Evolutionary conservation across 2,329 filamentous ascomycete species (phyloP).

Genomic region (Penicillium sp.): DNA sequence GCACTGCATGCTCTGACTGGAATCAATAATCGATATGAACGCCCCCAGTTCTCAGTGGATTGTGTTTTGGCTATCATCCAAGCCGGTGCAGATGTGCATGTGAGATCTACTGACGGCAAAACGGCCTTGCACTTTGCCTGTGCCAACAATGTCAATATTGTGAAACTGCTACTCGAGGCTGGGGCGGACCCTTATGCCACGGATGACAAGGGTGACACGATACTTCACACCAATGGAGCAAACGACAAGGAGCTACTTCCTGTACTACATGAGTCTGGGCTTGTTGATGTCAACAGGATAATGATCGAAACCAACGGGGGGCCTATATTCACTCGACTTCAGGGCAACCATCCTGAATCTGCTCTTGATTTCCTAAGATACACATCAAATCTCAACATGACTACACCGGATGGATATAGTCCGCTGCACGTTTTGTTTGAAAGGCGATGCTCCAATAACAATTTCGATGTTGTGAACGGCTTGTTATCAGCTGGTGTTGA

Average conservation of each 20-base stretch:
- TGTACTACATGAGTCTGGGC: neutral
- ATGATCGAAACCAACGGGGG: neutral
- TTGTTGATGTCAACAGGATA: conserved; percentile 2
- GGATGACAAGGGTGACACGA: neutral
- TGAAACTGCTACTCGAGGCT: conserved; percentile 7
- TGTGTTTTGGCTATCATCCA: conserved; percentile 4
- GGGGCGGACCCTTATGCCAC: conserved; percentile 5
- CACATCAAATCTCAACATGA: conserved; percentile 1
- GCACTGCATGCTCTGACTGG: conserved; percentile 8
- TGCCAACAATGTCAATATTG: neutral
- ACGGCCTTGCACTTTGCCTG: conserved; percentile 11
- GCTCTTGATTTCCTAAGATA: neutral
- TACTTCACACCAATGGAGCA: conserved; percentile 1
- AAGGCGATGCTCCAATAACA: neutral
- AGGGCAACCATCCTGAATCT: too few species aligned
- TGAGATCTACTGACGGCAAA: neutral
- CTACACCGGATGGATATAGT: neutral
- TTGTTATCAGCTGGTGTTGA: conserved; percentile 9
- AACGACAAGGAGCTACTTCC: neutral
- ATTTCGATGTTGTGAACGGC: neutral
- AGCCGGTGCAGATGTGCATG: conserved; percentile 11
- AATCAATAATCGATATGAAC: neutral
- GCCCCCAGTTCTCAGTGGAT: neutral
- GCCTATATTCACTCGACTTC: neutral
- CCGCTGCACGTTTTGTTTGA: neutral